These are phyloP conservation scores for Colletotrichum acutatum DNA, from an alignment of 2,329 filamentous ascomycete genomes.

Conservation along the genomic window DNA sequence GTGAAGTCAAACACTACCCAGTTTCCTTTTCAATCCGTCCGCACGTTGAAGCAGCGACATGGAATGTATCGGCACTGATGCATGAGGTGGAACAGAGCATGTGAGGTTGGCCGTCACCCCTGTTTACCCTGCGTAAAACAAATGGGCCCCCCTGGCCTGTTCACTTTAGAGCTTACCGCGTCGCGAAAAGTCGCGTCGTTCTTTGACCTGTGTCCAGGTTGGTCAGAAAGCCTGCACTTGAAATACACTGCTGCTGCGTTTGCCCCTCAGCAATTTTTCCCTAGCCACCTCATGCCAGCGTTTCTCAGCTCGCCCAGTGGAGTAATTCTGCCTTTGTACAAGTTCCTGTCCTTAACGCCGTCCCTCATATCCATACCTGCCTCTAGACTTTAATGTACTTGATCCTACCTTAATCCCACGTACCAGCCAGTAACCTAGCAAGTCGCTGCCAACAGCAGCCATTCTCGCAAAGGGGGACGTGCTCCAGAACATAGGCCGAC, in stretches of 20 bases:
- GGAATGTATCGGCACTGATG: no score
- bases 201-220: neutral
- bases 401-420: no score
- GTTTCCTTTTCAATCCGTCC: no score
- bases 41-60: no score
- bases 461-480: neutral
- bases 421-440: no score
- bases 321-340: neutral
- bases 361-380: no score
- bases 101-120: neutral
- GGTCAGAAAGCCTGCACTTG: neutral
- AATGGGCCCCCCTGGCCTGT: neutral
- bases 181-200: neutral
- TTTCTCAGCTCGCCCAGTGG: neutral
- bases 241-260: neutral
- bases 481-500: neutral
- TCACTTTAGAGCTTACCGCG: neutral
- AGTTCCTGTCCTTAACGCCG: no score
- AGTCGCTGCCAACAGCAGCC: neutral
- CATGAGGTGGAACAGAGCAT: neutral
- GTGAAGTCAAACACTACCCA: no score
- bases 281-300: no score
- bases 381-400: no score
- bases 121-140: neutral
- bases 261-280: neutral